Base-by-base conservation (phyloP, 192 early-diverging fungal species). In the Rhizophagus clarus region DNA sequence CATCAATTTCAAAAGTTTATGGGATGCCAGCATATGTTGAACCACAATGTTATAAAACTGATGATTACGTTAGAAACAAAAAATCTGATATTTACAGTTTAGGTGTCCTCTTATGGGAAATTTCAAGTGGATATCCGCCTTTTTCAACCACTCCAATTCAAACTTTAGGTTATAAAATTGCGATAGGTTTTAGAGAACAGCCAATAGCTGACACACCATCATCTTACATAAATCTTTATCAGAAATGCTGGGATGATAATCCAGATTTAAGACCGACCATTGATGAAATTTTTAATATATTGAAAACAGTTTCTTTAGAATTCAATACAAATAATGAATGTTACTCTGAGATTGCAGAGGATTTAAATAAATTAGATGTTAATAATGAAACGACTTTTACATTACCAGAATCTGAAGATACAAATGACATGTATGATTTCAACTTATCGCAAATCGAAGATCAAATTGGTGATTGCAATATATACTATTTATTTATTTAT, bases 91-190 rank as follows among this genome's bases (percentile, higher is more conserved):
- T 86, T 64, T 86, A 86, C 47, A 83, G 82, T 17, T 51, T 86
- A 11, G 85, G 85, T 14, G 85, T 86, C 12, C 45, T 86, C 15
- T 77, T 86, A 31, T 86, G 85, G 85, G 85, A 86, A 56, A 49
- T 86, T 32, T 81, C 85, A 15, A 81, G 81, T 17, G 82, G 85
- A 26, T 72, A 72, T 74, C 49, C 68, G 12, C 81, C 85, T 2
- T 85, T 83, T 34, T 28, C 68, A 26, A 68, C 34, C 14, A 15
- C 61, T 47, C 69, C 76, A 34, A 0, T 14, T 2, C 22, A 8
- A 32, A 32, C 0, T 26, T 37, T 83, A 8, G 61, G 70, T 11
- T 79, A 80, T 1, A 79, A 82, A 7, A 83, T 85, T 64, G 51
- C 73, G 10, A 81, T 83, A 28, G 82, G 82, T 12, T n/a, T 80